These are phyloP conservation scores for Kalmanozyma brasiliensis DNA, from an alignment of 1,284 basidiomycete species.

Conservation along the genomic window DNA sequence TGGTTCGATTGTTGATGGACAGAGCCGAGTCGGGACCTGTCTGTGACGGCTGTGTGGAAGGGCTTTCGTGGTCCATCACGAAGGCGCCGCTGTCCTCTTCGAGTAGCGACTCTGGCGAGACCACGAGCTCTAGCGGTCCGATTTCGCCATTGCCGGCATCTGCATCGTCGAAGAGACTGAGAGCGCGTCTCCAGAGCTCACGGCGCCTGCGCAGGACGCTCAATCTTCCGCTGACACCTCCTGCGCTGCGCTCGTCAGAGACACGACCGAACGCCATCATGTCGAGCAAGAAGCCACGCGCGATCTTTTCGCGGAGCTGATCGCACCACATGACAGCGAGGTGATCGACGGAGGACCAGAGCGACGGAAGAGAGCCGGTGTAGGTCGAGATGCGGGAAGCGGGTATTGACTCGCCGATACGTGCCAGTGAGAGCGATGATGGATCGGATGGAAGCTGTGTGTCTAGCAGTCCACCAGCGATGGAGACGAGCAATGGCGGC, in stretches of 20 bases:
- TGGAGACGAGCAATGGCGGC: constrained; percentile 76
- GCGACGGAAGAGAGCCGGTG: constrained; percentile 84
- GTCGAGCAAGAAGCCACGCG: constrained; percentile 68
- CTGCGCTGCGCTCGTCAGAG: constrained; percentile 23
- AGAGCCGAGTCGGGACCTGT: constrained; percentile 18
- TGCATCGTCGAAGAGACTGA: constrained; percentile 38
- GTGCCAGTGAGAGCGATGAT: constrained; percentile 75
- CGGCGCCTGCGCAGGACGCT: constrained; percentile 41
- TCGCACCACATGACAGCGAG: constrained; percentile 99
- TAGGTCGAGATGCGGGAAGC: constrained; percentile 72
- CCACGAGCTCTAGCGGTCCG: constrained; percentile 20
- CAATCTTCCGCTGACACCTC: constrained; percentile 14
- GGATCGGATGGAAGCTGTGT: constrained; percentile 92
- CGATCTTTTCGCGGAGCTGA: constrained; percentile 89
- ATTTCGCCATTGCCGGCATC: constrained; percentile 39
- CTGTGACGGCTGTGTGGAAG: constrained; percentile 2
- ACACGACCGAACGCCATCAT: constrained; percentile 45
- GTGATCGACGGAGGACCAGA: constrained; percentile 95
- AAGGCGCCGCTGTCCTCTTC: constrained; percentile 28
- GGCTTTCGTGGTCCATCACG: constrained; percentile 27
- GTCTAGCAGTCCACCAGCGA: constrained; percentile 93
- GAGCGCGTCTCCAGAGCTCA: constrained; percentile 51
- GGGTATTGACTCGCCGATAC: constrained; percentile 20
- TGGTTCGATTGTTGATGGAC: constrained; percentile 1
- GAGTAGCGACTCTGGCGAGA: constrained; percentile 2